Evolutionary conservation across 495 filamentous ascomycete genomes (phyloP), one percentile per base, ranked within the genome.

Genomic region (Xanthoparmelia taractica): DNA sequence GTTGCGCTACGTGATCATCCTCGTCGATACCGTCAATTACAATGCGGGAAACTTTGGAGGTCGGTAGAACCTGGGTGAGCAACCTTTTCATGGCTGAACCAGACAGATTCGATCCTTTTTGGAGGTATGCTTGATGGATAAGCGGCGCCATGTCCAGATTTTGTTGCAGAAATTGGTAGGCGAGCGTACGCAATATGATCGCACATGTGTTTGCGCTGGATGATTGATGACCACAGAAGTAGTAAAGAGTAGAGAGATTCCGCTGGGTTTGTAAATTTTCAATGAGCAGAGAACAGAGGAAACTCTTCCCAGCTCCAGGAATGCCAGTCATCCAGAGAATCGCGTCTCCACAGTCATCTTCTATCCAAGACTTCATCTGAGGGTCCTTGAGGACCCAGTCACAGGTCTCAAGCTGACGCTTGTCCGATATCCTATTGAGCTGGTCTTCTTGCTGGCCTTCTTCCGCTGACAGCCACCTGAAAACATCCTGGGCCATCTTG

Each of bases 11-110:
- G 23, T 31, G 40, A 2, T 62, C 48, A 25, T n/a, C 18, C 40
- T 66, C 64, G 31, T 66, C 64, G 10, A 66, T 34, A 31, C 64
- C 64, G 43, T 66, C 64, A 20, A 66, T 15, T 34, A 66, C 29
- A 15, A 66, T 45, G 20, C 40, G 58, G 2, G 59, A n/a, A 11
- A 37, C 27, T 37, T 62, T 45, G 4, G 47, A n/a, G 18, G 18
- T 17, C n/a, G n/a, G 37, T 29, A 66, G 27, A 34, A 63, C 25
- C 27, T 66, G 29, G 15, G 18, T 17, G 23, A 66, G 64, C 20
- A 66, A 18, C 29, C 29, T 61, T 50, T 36, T 62, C 31, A 66
- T 25, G 10, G 37, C 34, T 36, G 29, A 23, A 36, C 29, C 38
- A 20, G 64, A 66, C 18, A 2, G 58, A 23, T 15, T 58, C 1